Conservation (phyloP, 1,284 basidiomycete species). For the Pseudozyma pruni region DNA sequence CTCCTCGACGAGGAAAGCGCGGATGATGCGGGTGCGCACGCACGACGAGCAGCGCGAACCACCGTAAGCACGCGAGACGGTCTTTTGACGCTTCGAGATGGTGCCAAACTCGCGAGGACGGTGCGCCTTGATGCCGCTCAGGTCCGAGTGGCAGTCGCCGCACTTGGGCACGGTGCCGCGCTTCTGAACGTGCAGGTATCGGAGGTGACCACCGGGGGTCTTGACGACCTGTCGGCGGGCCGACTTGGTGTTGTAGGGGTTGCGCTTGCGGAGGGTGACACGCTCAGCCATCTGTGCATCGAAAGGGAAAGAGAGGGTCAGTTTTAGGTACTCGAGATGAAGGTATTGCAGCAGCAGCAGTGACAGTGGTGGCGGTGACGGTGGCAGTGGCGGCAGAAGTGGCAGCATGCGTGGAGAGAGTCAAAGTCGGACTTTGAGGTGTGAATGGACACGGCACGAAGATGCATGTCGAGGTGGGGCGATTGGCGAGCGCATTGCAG, state of each 20-base stretch:
- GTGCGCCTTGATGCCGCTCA: conserved; percentile 65
- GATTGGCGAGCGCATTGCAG: too few relatives aligned
- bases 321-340: neutral
- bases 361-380: neutral
- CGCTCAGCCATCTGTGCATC: conserved; percentile 85
- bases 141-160: conserved; percentile 67
- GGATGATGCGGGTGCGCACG: conserved; percentile 76
- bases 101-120: conserved; percentile 64
- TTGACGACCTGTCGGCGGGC: conserved; percentile 95
- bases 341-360: neutral
- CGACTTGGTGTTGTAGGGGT: conserved; percentile 98
- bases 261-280: conserved; percentile 98
- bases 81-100: conserved; percentile 65
- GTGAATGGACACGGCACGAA: too few relatives aligned
- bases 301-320: neutral
- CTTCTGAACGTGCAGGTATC: conserved; percentile 91
- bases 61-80: conserved; percentile 66
- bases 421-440: too few relatives aligned
- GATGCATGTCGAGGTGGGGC: too few relatives aligned
- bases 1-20: conserved; percentile 99
- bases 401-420: too few relatives aligned
- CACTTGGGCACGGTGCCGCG: conserved; percentile 89
- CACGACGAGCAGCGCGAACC: conserved; percentile 65
- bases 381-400: neutral
- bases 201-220: conserved; percentile 92